A percentile compares a stretch with the other conserved stretches of the same genome.
Conservation (phyloP, 495 filamentous ascomycete genomes). For the Coniosporium apollinis region DNA sequence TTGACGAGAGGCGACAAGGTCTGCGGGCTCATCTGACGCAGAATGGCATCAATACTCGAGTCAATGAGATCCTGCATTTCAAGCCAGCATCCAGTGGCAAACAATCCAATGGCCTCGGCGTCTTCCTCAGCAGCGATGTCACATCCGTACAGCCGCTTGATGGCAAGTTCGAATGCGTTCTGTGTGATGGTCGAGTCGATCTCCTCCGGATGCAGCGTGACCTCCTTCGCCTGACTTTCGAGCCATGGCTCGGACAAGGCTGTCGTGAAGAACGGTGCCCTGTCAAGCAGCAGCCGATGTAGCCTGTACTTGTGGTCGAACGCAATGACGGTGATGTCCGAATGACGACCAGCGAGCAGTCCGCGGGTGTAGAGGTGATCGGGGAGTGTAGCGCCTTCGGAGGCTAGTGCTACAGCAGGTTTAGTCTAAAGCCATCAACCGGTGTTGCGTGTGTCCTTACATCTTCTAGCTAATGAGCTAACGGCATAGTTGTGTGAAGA, state of each 20-base stretch:
- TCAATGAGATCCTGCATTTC: constrained; percentile 43
- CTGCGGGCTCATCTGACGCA: constrained; percentile 34
- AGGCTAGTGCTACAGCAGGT: constrained; percentile 1
- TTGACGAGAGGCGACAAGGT: constrained; percentile 31
- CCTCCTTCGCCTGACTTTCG: constrained; percentile 35
- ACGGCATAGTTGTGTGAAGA: constrained; percentile 17
- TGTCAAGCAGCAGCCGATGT: constrained; percentile 40
- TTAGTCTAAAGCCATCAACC: not conserved
- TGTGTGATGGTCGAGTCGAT: constrained; percentile 40
- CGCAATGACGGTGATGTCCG: constrained; percentile 36
- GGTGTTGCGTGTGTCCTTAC: constrained; percentile 3
- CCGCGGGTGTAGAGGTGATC: constrained; percentile 42
- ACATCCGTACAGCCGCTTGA: constrained; percentile 39
- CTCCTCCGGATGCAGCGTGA: constrained; percentile 38
- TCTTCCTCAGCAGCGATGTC: constrained; percentile 33
- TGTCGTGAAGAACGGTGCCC: constrained; percentile 32
- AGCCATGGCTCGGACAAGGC: constrained; percentile 42
- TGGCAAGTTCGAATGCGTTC: constrained; percentile 37
- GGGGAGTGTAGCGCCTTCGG: constrained; percentile 24
- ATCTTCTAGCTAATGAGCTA: constrained; percentile 7
- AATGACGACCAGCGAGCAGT: constrained; percentile 36
- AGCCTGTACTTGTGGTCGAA: constrained; percentile 37
- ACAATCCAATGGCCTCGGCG: constrained; percentile 36
- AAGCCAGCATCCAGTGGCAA: constrained; percentile 42
- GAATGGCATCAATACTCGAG: constrained; percentile 34